Evolutionary conservation across 2,329 filamentous ascomycete species (phyloP), one percentile per base, ranked within the genome.

Genomic region (Colletotrichum brevisporum): DNA sequence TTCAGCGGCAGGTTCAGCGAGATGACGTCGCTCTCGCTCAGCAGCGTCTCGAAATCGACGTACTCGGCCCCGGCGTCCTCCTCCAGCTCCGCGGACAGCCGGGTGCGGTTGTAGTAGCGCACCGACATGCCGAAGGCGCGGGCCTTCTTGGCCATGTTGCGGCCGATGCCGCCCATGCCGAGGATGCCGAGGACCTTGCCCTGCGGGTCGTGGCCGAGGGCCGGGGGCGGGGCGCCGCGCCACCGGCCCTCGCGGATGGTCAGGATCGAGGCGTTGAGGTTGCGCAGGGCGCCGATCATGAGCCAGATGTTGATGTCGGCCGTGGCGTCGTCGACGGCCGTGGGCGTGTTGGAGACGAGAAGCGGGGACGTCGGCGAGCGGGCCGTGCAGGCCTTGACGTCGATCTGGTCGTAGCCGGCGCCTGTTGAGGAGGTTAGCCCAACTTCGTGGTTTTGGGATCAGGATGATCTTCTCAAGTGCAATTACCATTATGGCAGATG

Each of bases 111-210:
- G 75, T 94, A 85, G 75, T 97, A 96, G 56, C 90, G 86, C 13
- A 93, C 85, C 51, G 80, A 86, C 92, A 96, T 94, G 12, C 91
- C 92, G 76, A 97, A 95, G 0, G 85, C 92, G 62, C 88, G 85
- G 3, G 91, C 92, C 80, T 94, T 94, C 77, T 84, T 88, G 76
- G 91, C 93, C 74, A 96, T 80, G 75, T 94, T 94, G 43, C 91
- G 84, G 0, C 94, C 94, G 70, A 97, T 96, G 2, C 94, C 93
- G 21, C 94, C 94, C 93, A 96, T 95, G 6, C 94, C 94, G 48
- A 97, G 78, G 69, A 97, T 94, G 0, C 94, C 94, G 5, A 97
- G 84, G 1, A 90, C 83, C 79, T 95, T 96, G 43, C 92, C 92
- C 78, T 92, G 85, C 1, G 93, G 93, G 75, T 96, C 93, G 76